Conservation (phyloP, 257 asterid species). For the Solanum sitiens region DNA sequence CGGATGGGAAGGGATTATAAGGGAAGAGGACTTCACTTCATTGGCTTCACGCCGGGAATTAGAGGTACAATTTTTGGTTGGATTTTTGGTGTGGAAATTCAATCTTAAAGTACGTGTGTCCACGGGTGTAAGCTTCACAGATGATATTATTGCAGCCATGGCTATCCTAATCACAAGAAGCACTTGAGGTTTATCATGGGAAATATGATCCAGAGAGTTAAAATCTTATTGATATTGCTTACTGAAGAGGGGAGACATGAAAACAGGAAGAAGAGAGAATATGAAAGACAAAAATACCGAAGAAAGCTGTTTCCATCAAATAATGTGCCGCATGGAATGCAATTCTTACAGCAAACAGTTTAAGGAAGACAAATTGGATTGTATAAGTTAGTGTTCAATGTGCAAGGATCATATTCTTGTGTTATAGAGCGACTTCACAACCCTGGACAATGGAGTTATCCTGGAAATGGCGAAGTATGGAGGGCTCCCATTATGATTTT, state of each 20-base stretch:
- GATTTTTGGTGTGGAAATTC: neutral
- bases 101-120: neutral
- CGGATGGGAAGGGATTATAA: neutral
- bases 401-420: neutral
- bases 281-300: neutral
- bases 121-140: neutral
- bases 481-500: neutral
- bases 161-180: neutral
- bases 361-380: neutral
- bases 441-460: neutral
- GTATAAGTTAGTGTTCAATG: neutral
- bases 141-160: neutral
- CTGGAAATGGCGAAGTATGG: neutral
- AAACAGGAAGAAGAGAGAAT: neutral
- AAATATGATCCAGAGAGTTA: neutral
- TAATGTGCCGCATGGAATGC: neutral
- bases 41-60: neutral
- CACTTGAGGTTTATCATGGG: neutral
- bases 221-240: neutral
- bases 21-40: neutral
- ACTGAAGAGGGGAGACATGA: neutral
- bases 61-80: neutral
- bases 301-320: neutral
- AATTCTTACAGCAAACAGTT: neutral
- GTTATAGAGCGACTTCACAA: neutral